Evolutionary conservation across 352 stramenopile species (phyloP), one percentile per base, ranked within the genome.

Genomic region (Globisporangium paddicum): DNA sequence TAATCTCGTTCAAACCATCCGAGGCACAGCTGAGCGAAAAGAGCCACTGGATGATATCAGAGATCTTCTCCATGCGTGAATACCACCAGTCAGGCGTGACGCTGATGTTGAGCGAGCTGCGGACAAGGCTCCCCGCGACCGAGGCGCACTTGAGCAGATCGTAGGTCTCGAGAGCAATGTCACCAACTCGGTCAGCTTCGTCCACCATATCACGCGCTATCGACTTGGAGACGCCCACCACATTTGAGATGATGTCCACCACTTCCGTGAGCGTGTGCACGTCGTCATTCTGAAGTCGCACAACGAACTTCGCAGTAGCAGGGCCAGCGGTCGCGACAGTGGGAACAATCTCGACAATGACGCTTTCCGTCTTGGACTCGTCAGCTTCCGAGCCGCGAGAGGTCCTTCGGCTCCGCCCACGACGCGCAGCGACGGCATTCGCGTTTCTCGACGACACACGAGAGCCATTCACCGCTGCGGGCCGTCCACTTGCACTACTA

Each of bases 221-320:
- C 2, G 63, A 37, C 45, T 89, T 89, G 1, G 79, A 77, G 18
- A 82, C 77, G 5, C 73, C 71, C 45, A 93, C 58, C n/a, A 73
- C 67, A 10, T 68, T 63, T 19, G 73, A 77, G 14, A 95, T 65
- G 19, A 82, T 68, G 26, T 90, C 85, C 26, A 92, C 75, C 28
- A 90, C 78, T 64, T 93, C 82, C 25, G 73, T 75, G 32, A 94
- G 61, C 18, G 82, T 79, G 56, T 94, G 82, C 9, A 93, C 77
- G 44, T 94, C 86, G 48, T 95, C 86, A 59, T 92, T 94, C 55
- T 95, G 86, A 18, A 95, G 67, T n/a, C 84, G 81, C 54, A 94
- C 76, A 14, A 58, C 62, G 37, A 90, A 86, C 25, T 67, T 66
- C 10, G 62, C 67, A 54, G 41, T 54, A 18, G 28, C 52, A 18